These are phyloP conservation scores for Alternaria conjuncta DNA, from an alignment of 2,329 filamentous ascomycete genomes.

Conservation along the genomic window DNA sequence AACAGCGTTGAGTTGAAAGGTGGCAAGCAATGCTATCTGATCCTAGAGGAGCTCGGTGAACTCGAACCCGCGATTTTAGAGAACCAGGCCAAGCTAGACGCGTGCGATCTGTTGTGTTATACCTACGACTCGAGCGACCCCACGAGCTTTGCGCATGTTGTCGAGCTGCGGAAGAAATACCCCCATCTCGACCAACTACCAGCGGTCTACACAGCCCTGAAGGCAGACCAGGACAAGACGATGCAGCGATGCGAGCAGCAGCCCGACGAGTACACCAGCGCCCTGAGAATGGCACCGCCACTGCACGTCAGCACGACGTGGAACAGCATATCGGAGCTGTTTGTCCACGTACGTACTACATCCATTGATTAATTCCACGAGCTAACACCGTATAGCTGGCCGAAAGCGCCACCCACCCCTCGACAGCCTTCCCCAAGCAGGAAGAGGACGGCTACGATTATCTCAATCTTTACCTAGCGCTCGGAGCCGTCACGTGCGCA, in stretches of 20 bases:
- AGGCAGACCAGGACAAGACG: conserved; percentile 94
- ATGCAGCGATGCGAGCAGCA: conserved; percentile 90
- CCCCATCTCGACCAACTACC: conserved; percentile 88
- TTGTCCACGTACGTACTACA: conserved; percentile 68
- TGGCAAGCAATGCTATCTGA: conserved; percentile 96
- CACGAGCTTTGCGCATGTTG: conserved; percentile 92
- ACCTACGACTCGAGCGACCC: conserved; percentile 97
- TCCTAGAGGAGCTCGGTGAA: conserved; percentile 92
- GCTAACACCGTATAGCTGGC: conserved; percentile 64
- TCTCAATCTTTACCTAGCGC: conserved; percentile 82
- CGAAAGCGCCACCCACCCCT: conserved; percentile 89
- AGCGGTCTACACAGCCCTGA: conserved; percentile 88
- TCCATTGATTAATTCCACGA: not conserved
- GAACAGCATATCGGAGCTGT: conserved; percentile 92
- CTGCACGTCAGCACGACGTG: conserved; percentile 95
- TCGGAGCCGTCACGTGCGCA: conserved; percentile 72
- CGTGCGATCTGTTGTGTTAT: conserved; percentile 93
- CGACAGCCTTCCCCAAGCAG: conserved; percentile 84
- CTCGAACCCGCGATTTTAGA: conserved; percentile 94
- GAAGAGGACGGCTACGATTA: conserved; percentile 83
- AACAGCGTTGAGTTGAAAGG: conserved; percentile 96
- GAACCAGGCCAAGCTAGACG: conserved; percentile 86
- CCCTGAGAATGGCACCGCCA: conserved; percentile 86
- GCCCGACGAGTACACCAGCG: conserved; percentile 87
- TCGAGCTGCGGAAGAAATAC: conserved; percentile 77